A percentile compares a stretch with the other conserved stretches of the same genome.
These are phyloP conservation scores for Alloteropsis semialata DNA, from an alignment of 176 grass and related monocot genomes.

Conservation along the genomic window DNA sequence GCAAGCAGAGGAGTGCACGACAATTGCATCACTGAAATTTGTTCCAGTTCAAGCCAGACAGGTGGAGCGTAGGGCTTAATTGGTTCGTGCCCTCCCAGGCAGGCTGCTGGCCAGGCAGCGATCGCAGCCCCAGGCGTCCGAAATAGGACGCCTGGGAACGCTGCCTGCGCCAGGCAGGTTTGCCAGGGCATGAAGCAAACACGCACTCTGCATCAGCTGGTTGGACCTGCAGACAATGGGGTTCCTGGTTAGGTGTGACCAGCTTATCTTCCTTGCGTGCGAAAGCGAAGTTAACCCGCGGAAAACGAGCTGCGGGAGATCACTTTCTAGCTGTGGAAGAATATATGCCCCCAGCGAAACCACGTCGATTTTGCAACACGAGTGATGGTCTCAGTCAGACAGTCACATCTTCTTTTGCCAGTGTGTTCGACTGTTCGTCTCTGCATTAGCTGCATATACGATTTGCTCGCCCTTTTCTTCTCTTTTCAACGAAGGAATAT, in stretches of 20 bases:
- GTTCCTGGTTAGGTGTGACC: conserved; percentile 16
- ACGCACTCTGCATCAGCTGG: not conserved
- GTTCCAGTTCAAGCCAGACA: not conserved
- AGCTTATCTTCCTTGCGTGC: not conserved
- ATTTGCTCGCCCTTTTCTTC: not conserved
- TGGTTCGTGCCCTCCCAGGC: too few relatives aligned
- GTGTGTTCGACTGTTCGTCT: not conserved
- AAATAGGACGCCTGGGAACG: too few relatives aligned
- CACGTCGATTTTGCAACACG: not conserved
- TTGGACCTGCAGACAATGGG: not conserved
- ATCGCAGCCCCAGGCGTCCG: too few relatives aligned
- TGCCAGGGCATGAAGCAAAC: too few relatives aligned
- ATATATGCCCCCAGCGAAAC: not conserved
- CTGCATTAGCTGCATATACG: not conserved
- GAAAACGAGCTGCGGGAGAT: not conserved
- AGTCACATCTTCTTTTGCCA: not conserved
- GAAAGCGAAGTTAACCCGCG: conserved; percentile 21
- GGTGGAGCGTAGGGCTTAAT: not conserved
- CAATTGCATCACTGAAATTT: not conserved
- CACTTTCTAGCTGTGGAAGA: conserved; percentile 27
- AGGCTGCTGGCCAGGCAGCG: too few relatives aligned
- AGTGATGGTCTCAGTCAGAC: not conserved
- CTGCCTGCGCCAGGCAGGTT: too few relatives aligned
- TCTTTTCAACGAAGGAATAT: not conserved
- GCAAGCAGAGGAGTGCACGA: not conserved